Evolutionary conservation across 805 yeast species (phyloP).

Genomic region (Metschnikowia kunwiensis): DNA sequence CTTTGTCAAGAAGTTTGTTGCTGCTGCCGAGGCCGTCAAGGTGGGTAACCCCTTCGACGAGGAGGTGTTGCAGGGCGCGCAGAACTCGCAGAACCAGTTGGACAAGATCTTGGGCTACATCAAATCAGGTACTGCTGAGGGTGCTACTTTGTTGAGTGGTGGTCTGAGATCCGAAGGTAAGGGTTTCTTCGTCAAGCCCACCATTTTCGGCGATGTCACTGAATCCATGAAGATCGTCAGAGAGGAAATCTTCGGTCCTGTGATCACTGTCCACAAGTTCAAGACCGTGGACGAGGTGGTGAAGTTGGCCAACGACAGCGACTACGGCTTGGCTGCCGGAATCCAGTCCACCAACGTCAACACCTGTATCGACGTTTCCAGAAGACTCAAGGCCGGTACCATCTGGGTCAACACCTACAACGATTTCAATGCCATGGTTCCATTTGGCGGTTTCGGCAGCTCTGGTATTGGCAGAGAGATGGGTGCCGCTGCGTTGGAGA

Average conservation of each 20-base stretch:
- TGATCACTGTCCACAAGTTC: conserved; percentile 80
- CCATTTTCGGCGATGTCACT: conserved; percentile 78
- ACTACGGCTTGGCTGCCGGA: conserved; percentile 90
- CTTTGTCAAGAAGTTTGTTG: conserved; percentile 60
- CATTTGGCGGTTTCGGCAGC: conserved; percentile 90
- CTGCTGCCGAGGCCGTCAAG: conserved; percentile 49
- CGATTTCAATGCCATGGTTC: conserved; percentile 82
- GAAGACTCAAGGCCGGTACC: conserved; percentile 79
- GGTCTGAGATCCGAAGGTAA: conserved; percentile 52
- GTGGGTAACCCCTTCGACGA: conserved; percentile 85
- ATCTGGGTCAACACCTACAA: conserved; percentile 90
- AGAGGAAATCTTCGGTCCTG: conserved; percentile 96
- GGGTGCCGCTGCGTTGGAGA: conserved; percentile 82
- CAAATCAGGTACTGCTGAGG: conserved; percentile 74
- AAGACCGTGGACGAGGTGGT: conserved; percentile 79
- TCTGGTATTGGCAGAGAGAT: conserved; percentile 93
- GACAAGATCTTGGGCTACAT: conserved; percentile 75
- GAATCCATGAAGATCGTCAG: conserved; percentile 71
- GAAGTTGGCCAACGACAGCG: conserved; percentile 71
- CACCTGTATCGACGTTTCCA: conserved; percentile 73
- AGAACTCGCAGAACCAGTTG: conserved; percentile 76
- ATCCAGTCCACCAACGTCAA: conserved; percentile 73
- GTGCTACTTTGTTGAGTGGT: conserved; percentile 80
- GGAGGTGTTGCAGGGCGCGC: conserved; percentile 85
- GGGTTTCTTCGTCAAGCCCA: conserved; percentile 75